Evolutionary conservation across 352 stramenopile species (phyloP), one percentile per base, ranked within the genome.

Genomic region (Globisporangium carolinianum): DNA sequence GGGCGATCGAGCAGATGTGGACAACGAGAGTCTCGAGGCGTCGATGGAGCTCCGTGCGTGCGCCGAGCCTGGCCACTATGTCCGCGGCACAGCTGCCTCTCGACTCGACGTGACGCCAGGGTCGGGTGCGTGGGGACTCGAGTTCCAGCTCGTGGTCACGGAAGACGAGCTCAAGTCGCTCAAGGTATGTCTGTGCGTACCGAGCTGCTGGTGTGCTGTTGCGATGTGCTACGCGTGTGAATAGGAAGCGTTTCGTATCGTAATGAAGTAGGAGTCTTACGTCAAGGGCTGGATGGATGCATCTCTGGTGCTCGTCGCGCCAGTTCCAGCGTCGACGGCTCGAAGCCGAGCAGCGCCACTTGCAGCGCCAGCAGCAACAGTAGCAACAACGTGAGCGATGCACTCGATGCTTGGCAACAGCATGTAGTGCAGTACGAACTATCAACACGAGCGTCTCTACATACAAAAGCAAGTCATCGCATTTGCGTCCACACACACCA

Each of bases 91-190:
- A 37, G 66, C 67, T 8, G 39, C 39, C 7, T 32, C 24, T 32
- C 24, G 24, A 32, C 24, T 32, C 24, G 24, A 32, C 24, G 2
- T 32, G 24, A 43, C 39, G 7, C 32, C 52, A 4, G 52, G 64
- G n/a, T 49, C 53, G 8, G 57, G 35, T 3, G 35, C 42, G 1
- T 12, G 41, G 5, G 51, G 36, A 17, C 76, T 87, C 36, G 74
- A 87, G 50, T 82, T 85, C 54, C 72, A 87, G 58, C 64, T 87
- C 52, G 64, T 87, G 24, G 63, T 87, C 39, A 87, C 74, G 1
- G 72, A 83, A 61, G 71, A 76, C 9, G 76, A 87, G 57, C 53
- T 83, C 59, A 73, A 82, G 47, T 55, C 71, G 10, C 67, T 87
- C 45, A 87, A 85, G 65, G 76, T 86, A 63, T 36, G 61, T 36